phyloP scores from a whole-genome alignment of 768 basidiomycete genomes.

The Kwoniella pini region DNA sequence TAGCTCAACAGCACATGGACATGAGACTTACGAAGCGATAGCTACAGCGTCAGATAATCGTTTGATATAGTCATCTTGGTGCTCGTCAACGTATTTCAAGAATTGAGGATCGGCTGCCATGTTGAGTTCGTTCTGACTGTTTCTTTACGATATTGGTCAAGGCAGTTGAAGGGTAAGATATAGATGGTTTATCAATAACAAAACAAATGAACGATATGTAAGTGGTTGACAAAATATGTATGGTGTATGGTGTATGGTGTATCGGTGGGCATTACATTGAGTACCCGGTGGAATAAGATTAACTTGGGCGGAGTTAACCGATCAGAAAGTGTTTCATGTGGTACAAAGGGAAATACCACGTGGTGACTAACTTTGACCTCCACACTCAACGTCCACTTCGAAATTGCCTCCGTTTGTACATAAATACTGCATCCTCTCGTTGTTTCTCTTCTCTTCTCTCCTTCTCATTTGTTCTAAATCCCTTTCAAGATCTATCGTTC shows the following conservation, averaged over 20 bases:
- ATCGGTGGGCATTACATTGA: neutral
- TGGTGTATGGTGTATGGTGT: neutral
- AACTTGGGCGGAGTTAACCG: neutral
- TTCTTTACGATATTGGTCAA: no score
- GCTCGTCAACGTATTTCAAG: constrained; percentile 65
- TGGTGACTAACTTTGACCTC: constrained; percentile 10
- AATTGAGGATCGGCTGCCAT: constrained; percentile 53
- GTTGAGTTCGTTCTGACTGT: no score
- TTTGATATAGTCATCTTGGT: constrained; percentile 72
- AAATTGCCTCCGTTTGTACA: neutral
- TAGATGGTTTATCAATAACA: no score
- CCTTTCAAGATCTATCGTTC: neutral
- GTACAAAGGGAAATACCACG: neutral
- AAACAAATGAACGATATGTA: neutral
- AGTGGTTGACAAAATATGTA: neutral
- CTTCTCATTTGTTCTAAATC: neutral
- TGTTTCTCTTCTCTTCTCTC: constrained; percentile 4
- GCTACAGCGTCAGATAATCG: constrained; percentile 78
- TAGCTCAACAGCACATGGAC: neutral
- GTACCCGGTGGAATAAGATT: constrained; percentile 1
- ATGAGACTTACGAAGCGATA: constrained; percentile 65
- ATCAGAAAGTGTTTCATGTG: neutral
- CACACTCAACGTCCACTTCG: constrained; percentile 10
- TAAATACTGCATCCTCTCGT: neutral
- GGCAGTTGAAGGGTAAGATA: neutral